Base-by-base conservation (phyloP, 208 protist genomes). In the Phytomonas serpens region DNA sequence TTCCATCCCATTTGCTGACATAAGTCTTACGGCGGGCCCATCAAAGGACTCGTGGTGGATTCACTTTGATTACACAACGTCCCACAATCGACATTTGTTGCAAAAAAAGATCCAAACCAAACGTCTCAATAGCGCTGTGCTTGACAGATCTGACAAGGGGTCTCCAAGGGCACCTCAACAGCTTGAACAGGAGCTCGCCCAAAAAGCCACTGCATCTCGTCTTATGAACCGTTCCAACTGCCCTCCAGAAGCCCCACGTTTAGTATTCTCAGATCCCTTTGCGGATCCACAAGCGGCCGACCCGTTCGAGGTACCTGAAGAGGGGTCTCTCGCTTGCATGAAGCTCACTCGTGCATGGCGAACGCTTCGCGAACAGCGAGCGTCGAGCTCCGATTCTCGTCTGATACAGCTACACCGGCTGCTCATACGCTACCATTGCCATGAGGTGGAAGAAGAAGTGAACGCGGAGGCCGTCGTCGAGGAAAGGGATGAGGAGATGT, bases 311-410 rank as follows among this genome's bases (percentile, higher is more conserved):
- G 19, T 2, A 6, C 10, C 16, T 27, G 23, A 57, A 57, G 19
- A 1, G 19, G 47, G 23, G 27, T 61, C 29, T 11, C 67, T 73
- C 30, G 16, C 71, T 7, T 82, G 77, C 38, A 63, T 32, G 7
- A 82, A 78, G 69, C 62, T 82, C n/a, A 31, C 11, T 4, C 71
- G 70, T 6, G 77, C 77, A 13, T 78, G 73, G 73, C 37, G 30
- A 19, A 82, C 77, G 36, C 77, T 82, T 19, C 51, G n/a, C 30
- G 9, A 67, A 31, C 32, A 69, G 71, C 10, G 66, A 61, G 19
- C 16, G 40, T 27, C 57, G 65, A 51, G 38, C 42, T 42, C 19
- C 13, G 78, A 82, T 16, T 29, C 23, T 31, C 78, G 78, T 13
- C 62, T 62, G 30, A 23, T 34, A 23, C 74, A 77, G 37, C 71